phyloP scores from a whole-genome alignment of 768 basidiomycete species.

The Rhizopogon roseolus region DNA sequence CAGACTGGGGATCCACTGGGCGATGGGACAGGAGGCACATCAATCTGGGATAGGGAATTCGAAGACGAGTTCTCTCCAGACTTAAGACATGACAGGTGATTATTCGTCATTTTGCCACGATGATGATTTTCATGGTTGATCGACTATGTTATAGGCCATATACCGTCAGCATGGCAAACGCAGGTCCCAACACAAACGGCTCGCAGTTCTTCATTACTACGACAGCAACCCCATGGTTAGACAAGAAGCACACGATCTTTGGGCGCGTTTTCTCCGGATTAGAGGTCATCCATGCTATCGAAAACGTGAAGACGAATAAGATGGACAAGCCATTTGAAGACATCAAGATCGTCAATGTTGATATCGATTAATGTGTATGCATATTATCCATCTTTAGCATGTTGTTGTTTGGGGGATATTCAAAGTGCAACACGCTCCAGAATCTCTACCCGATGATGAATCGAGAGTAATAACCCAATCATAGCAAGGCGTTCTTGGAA shows the following conservation, averaged over 20 bases:
- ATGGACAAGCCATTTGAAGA: constrained; percentile 89
- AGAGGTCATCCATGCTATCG: constrained; percentile 88
- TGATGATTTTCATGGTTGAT: not conserved
- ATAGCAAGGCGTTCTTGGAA: constrained; percentile 29
- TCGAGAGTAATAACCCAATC: constrained; percentile 12
- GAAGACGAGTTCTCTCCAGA: constrained; percentile 93
- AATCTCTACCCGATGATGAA: constrained; percentile 32
- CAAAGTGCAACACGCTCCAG: constrained; percentile 46
- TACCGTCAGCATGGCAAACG: constrained; percentile 94
- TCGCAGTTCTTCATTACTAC: constrained; percentile 99
- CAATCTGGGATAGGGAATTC: constrained; percentile 87
- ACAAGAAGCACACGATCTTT: constrained; percentile 90
- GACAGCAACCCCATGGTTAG: constrained; percentile 89
- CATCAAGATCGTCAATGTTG: constrained; percentile 83
- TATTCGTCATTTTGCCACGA: not conserved
- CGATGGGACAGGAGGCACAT: constrained; percentile 88
- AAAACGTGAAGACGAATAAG: constrained; percentile 84
- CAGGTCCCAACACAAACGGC: constrained; percentile 86
- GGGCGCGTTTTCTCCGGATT: constrained; percentile 83
- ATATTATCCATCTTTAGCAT: not conserved
- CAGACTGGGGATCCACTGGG: constrained; percentile 96
- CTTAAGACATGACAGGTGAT: constrained; percentile 83
- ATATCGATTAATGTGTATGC: constrained; percentile 48
- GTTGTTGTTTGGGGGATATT: constrained; percentile 7
- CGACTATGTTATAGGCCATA: constrained; percentile 61